A percentile compares a stretch with the other conserved stretches of the same genome.
Conservation (phyloP, 805 yeast genomes). For the Lachancea thermotolerans region DNA sequence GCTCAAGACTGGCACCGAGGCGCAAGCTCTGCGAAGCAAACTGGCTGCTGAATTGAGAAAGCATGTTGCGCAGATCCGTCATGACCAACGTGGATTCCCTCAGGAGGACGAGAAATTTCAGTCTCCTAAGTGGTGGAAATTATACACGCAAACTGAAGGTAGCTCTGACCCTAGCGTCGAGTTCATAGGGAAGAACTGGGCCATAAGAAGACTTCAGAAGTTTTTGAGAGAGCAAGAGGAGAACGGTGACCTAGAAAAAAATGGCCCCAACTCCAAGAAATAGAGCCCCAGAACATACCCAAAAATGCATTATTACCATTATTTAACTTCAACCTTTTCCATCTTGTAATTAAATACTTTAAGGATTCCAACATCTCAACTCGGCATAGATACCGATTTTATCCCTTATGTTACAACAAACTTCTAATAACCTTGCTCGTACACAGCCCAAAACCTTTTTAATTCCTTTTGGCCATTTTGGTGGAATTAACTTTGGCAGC, state of each 20-base stretch:
- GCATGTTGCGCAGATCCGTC: constrained; percentile 46
- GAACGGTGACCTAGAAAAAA: not conserved
- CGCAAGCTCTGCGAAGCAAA: constrained; percentile 56
- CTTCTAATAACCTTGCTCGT: too few species aligned
- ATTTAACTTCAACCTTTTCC: too few species aligned
- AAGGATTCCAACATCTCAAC: too few species aligned
- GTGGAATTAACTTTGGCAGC: constrained; percentile 77
- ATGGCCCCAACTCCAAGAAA: not conserved
- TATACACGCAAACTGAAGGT: constrained; percentile 60
- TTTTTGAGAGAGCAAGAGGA: constrained; percentile 27
- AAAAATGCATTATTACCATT: not conserved
- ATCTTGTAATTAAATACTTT: too few species aligned
- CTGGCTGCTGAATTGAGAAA: constrained; percentile 65
- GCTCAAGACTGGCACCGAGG: constrained; percentile 57
- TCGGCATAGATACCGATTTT: too few species aligned
- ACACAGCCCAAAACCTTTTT: not conserved
- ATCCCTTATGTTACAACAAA: too few species aligned
- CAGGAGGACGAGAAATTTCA: constrained; percentile 66
- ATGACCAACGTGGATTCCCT: constrained; percentile 36
- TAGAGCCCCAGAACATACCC: not conserved
- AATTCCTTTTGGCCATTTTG: constrained; percentile 20
- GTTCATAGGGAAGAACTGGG: constrained; percentile 80
- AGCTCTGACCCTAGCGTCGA: constrained; percentile 57
- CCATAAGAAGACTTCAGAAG: constrained; percentile 61
- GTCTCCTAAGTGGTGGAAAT: constrained; percentile 68